These are phyloP conservation scores for Paramecium biaurelia DNA, from an alignment of 73 alveolate genomes.

Conservation along the genomic window DNA sequence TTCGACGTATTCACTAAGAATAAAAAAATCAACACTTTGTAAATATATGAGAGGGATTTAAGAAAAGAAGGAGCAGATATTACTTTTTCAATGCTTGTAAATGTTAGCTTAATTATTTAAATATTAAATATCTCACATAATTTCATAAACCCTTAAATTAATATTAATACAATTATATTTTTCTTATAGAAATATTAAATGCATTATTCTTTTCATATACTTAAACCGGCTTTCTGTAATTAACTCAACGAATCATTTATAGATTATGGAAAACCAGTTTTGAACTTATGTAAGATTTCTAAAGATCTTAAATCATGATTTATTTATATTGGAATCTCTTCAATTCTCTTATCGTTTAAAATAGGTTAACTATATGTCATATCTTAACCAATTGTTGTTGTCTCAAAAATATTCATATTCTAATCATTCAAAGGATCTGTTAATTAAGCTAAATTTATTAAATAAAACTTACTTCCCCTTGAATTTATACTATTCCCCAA, in stretches of 20 bases:
- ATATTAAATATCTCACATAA: neutral
- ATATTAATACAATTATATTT: neutral
- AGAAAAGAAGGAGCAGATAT: neutral
- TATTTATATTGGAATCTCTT: neutral
- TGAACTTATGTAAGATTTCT: neutral
- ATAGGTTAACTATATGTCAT: neutral
- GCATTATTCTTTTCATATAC: neutral
- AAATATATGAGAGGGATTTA: neutral
- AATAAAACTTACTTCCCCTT: neutral
- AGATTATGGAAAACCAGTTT: neutral
- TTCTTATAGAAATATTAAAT: neutral
- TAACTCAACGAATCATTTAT: neutral
- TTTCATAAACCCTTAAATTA: neutral
- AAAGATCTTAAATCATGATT: slow-evolving; percentile 35
- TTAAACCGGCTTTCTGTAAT: neutral
- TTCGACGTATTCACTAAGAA: neutral
- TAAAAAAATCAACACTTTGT: slow-evolving; percentile 4
- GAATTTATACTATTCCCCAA: neutral
- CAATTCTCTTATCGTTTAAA: neutral
- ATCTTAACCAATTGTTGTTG: neutral
- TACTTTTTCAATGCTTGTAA: neutral
- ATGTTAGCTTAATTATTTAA: neutral
- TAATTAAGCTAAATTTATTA: neutral
- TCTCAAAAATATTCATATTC: neutral
- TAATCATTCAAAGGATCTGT: neutral